Conservation (phyloP, 225 moss, liverwort and hornwort species). For the Marchantia polymorpha region DNA sequence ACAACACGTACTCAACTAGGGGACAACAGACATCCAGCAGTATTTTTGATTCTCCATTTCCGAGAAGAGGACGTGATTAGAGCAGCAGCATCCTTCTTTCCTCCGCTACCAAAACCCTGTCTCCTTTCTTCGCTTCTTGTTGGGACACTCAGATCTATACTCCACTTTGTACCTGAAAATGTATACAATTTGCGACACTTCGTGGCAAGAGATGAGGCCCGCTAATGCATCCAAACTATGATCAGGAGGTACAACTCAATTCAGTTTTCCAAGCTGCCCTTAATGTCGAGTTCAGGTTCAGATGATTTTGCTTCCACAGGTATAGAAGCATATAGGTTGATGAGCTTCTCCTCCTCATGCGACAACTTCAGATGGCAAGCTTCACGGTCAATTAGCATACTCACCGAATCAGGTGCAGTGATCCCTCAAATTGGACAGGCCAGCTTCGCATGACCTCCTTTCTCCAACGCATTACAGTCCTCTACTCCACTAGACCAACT, state of each 20-base stretch:
- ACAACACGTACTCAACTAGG: constrained; percentile 33
- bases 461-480: constrained; percentile 89
- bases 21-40: constrained; percentile 39
- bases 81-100: constrained; percentile 40
- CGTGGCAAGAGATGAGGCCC: neutral
- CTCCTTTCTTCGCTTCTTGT: constrained; percentile 39
- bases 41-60: constrained; percentile 38
- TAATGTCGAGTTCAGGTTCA: constrained; percentile 69
- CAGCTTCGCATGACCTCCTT: constrained; percentile 94
- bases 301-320: constrained; percentile 20
- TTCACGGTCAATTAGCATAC: constrained; percentile 92
- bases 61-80: constrained; percentile 39
- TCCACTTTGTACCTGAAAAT: neutral
- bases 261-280: constrained; percentile 95
- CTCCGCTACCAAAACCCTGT: constrained; percentile 41
- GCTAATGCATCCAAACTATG: neutral
- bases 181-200: constrained; percentile 1
- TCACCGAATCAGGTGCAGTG: constrained; percentile 85
- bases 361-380: constrained; percentile 91
- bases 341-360: constrained; percentile 84
- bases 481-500: too few relatives aligned
- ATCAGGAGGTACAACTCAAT: neutral
- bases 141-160: constrained; percentile 19
- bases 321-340: constrained; percentile 56
- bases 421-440: constrained; percentile 85